Conservation (phyloP, 371 early-diverging fungal species). For the Mortierella sp. region DNA sequence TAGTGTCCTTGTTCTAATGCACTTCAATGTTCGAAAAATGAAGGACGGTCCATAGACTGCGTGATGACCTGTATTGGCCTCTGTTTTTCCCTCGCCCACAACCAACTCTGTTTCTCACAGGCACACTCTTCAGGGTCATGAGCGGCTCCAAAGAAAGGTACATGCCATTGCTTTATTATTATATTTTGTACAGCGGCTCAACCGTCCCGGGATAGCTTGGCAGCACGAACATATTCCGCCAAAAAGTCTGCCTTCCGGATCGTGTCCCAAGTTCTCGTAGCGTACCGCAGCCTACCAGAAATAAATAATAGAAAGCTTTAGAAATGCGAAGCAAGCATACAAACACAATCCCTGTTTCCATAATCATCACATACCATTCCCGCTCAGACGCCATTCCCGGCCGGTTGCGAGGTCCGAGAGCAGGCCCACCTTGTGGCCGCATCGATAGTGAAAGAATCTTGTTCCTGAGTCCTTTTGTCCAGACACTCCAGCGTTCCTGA, state of each 20-base stretch:
- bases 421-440: conserved; percentile 52
- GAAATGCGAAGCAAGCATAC: background rate
- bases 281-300: conserved; percentile 41
- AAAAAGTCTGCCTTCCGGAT: conserved; percentile 47
- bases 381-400: conserved; percentile 52
- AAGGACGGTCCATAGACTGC: too few species aligned
- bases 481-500: conserved; percentile 43
- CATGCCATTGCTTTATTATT: background rate
- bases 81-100: too few species aligned
- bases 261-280: conserved; percentile 32
- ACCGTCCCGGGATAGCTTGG: conserved; percentile 40
- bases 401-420: conserved; percentile 44
- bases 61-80: too few species aligned
- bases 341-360: background rate
- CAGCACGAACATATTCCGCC: conserved; percentile 34
- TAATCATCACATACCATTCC: conserved; percentile 32
- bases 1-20: too few species aligned
- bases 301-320: background rate
- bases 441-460: conserved; percentile 53
- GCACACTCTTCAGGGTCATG: too few species aligned
- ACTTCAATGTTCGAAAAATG: too few species aligned
- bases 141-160: too few species aligned
- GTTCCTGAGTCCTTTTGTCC: conserved; percentile 42
- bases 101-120: too few species aligned
- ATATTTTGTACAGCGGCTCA: background rate